Conservation (phyloP, 2,329 filamentous ascomycete genomes). For the Stagonosporopsis rhizophila region DNA sequence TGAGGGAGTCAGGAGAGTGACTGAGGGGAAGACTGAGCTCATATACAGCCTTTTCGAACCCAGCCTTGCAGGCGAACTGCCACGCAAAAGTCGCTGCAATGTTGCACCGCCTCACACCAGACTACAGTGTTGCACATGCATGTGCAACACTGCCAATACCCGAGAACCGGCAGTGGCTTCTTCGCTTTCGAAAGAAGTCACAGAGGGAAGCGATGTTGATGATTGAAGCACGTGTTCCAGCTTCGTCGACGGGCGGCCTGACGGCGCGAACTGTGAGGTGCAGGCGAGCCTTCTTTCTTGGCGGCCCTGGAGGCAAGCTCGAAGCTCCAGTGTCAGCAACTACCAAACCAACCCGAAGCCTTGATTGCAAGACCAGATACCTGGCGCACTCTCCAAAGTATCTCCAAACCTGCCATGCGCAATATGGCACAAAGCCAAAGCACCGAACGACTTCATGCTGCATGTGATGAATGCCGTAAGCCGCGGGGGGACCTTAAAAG, state of each 20-base stretch:
- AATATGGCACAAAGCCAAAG: conserved; percentile 27
- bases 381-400: too few relatives aligned
- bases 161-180: not conserved
- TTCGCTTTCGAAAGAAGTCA: not conserved
- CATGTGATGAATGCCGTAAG: conserved; percentile 49
- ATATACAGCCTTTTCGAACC: not conserved
- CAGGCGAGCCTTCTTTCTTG: not conserved
- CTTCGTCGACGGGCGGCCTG: conserved; percentile 2
- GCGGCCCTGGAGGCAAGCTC: not conserved
- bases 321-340: conserved; percentile 6
- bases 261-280: not conserved
- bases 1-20: too few relatives aligned
- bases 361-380: not conserved
- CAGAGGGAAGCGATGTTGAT: not conserved
- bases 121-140: not conserved
- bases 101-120: not conserved
- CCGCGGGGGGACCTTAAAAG: not conserved
- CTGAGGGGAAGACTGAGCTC: too few relatives aligned
- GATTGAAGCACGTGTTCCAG: conserved; percentile 1
- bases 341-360: not conserved
- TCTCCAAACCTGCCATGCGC: not conserved
- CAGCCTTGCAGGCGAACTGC: too few relatives aligned
- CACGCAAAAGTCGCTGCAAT: too few relatives aligned
- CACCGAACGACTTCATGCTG: conserved; percentile 41
- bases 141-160: not conserved